A percentile compares a stretch with the other conserved stretches of the same genome.
These are phyloP conservation scores for Phaeophleospora eucalypticola DNA, from an alignment of 2,329 filamentous ascomycete genomes.

Conservation along the genomic window DNA sequence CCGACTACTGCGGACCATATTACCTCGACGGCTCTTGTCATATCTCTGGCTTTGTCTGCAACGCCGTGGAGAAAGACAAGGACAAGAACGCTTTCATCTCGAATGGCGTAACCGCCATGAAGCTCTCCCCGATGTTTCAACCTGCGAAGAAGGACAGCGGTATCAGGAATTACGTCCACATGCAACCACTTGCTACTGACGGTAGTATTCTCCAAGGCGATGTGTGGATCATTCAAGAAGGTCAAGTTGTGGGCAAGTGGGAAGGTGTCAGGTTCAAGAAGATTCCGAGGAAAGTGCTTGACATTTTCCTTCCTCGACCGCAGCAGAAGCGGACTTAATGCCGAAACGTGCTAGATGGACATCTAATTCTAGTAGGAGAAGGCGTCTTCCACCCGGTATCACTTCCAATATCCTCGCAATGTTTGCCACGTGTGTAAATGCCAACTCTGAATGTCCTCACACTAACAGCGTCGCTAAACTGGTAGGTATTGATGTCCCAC, in stretches of 20 bases:
- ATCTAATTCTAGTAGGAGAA: no score
- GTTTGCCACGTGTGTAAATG: no score
- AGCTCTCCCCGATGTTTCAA: slow-evolving; percentile 22
- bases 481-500: slow-evolving; percentile 88
- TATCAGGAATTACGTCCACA: slow-evolving; percentile 32
- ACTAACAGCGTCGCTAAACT: no score
- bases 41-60: slow-evolving; percentile 37
- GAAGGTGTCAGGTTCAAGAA: slow-evolving; percentile 39
- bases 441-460: no score
- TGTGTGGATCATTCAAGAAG: slow-evolving; percentile 31
- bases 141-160: slow-evolving; percentile 3
- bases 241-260: slow-evolving; percentile 30
- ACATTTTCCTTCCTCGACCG: slow-evolving; percentile 59
- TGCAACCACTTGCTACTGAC: slow-evolving; percentile 27
- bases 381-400: no score
- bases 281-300: slow-evolving; percentile 60
- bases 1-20: slow-evolving; percentile 34
- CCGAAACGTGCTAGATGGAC: no score
- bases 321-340: slow-evolving; percentile 32
- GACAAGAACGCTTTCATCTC: slow-evolving; percentile 34
- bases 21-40: slow-evolving; percentile 37
- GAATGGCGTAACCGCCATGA: slow-evolving; percentile 35
- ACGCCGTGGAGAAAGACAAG: slow-evolving; percentile 30
- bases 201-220: slow-evolving; percentile 26
- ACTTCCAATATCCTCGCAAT: no score